These are phyloP conservation scores for Ilex aquifolium DNA, from an alignment of 257 asterid species.

Conservation along the genomic window DNA sequence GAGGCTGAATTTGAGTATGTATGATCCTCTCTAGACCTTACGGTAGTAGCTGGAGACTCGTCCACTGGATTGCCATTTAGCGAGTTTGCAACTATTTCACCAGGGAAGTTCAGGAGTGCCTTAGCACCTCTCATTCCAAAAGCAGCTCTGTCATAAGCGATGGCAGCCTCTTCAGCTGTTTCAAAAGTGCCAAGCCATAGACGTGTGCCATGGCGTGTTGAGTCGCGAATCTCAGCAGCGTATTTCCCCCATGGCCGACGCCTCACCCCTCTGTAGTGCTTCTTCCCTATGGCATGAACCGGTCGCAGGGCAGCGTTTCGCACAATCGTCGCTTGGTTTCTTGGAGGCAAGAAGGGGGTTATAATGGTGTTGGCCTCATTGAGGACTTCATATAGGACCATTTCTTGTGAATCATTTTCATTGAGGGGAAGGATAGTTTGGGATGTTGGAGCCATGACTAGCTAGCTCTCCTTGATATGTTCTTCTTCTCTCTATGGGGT, in stretches of 20 bases:
- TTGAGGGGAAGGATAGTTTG: constrained; percentile 41
- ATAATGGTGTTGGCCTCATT: constrained; percentile 41
- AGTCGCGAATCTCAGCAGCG: constrained; percentile 69
- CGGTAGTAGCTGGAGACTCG: too few species aligned
- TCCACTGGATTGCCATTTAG: too few species aligned
- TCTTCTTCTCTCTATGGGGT: too few species aligned
- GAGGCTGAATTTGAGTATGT: too few species aligned
- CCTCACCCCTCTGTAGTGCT: constrained; percentile 60
- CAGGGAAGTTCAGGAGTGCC: constrained; percentile 62
- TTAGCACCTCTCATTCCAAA: constrained; percentile 56
- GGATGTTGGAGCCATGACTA: constrained; percentile 18
- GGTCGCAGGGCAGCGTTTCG: constrained; percentile 22
- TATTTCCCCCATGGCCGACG: constrained; percentile 65
- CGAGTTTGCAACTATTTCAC: constrained; percentile 20
- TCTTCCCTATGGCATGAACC: constrained; percentile 19
- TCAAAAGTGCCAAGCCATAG: constrained; percentile 59
- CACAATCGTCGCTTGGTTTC: constrained; percentile 5
- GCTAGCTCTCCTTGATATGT: neutral
- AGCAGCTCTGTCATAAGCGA: constrained; percentile 69
- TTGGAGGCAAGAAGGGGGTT: constrained; percentile 10
- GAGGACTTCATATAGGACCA: constrained; percentile 39
- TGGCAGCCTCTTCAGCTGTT: constrained; percentile 59
- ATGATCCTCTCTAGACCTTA: too few species aligned
- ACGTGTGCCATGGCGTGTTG: constrained; percentile 41
- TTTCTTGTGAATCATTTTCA: constrained; percentile 70